Base-by-base conservation (phyloP, 73 alveolate species). In the Symbiodinium pilosum region DNA sequence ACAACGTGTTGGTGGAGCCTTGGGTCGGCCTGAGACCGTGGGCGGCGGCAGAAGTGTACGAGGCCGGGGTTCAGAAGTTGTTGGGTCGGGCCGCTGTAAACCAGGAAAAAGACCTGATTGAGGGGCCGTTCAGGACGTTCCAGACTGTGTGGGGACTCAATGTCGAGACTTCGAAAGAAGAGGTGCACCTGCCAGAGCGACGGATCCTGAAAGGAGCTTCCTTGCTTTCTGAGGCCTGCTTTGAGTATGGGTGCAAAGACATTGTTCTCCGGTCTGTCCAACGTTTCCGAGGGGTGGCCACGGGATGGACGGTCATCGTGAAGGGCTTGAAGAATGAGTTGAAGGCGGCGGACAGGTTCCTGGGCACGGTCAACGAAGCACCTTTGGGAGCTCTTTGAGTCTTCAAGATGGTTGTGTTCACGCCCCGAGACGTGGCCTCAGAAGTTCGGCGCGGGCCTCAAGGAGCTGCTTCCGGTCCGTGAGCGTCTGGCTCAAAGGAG, bases 11-110 rank as follows among this genome's bases (percentile, higher is more conserved):
- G n/a, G n/a, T n/a, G n/a, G n/a, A n/a, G n/a, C n/a, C n/a, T n/a
- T n/a, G n/a, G 47, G 59, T 83, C 32, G 93, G 93, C 93, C 44
- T 85, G 43, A 42, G 93, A 38, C 89, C 89, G 5, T 83, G 89
- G 89, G 89, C 44, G 75, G 32, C 69, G 18, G 77, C 93, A 6
- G 81, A 85, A 36, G 93, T 47, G 21, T 85, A 38, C 43, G 93
- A 85, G 47, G 52, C 42, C 0, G 93, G 93, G 1, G 93, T 85
- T n/a, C 26, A 26, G 52, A 34, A 44, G 83, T 1, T 85, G 43
- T 40, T 85, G 4, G 93, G 93, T 2, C 32, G 36, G 2, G 32
- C 43, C 34, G 77, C 81, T 4, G 34, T 85, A 71, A 85, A 85
- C 93, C 51, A 12, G 51, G 93, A 85, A 77, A 85, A 85, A 77